These are phyloP conservation scores for Saraca asoca DNA, from an alignment of 331 rosid species.

Conservation along the genomic window DNA sequence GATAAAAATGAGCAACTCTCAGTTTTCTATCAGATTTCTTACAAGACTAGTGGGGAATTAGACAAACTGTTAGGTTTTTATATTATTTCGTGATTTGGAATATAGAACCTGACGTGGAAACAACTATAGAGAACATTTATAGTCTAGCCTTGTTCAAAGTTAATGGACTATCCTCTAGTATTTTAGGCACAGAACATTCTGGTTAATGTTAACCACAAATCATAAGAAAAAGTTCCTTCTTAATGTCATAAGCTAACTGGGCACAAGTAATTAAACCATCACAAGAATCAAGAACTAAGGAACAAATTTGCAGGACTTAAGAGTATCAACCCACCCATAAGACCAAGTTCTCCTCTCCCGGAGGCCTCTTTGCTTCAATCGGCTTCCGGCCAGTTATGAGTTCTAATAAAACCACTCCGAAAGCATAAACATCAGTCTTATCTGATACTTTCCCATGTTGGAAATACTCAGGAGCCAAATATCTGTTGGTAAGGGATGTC, in stretches of 20 bases:
- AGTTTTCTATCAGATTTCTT: background rate
- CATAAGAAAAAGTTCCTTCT: background rate
- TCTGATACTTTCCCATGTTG: conserved; percentile 96
- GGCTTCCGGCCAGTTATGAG: conserved; percentile 91
- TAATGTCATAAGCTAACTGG: conserved; percentile 1
- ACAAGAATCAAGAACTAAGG: conserved; percentile 21
- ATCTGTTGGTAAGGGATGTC: conserved; percentile 45
- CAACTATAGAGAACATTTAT: background rate
- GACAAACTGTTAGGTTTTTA: background rate
- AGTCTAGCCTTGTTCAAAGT: conserved; percentile 2
- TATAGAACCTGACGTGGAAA: conserved; percentile 22
- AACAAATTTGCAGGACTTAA: conserved; percentile 11
- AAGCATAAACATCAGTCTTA: conserved; percentile 90
- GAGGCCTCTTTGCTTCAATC: conserved; percentile 69
- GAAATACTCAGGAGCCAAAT: conserved; percentile 97
- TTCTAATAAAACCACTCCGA: conserved; percentile 89
- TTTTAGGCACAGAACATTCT: conserved; percentile 16
- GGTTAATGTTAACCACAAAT: conserved; percentile 13
- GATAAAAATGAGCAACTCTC: conserved; percentile 16
- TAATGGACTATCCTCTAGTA: conserved; percentile 21
- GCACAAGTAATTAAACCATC: conserved; percentile 16
- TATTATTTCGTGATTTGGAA: conserved; percentile 13
- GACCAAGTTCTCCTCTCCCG: conserved; percentile 89
- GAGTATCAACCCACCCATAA: conserved; percentile 71
- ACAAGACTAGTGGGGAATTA: background rate